Percentiles rank a stretch among this genome's conserved stretches.
phyloP scores from a whole-genome alignment of 1,284 basidiomycete species.

The Microbotryum intermedium region DNA sequence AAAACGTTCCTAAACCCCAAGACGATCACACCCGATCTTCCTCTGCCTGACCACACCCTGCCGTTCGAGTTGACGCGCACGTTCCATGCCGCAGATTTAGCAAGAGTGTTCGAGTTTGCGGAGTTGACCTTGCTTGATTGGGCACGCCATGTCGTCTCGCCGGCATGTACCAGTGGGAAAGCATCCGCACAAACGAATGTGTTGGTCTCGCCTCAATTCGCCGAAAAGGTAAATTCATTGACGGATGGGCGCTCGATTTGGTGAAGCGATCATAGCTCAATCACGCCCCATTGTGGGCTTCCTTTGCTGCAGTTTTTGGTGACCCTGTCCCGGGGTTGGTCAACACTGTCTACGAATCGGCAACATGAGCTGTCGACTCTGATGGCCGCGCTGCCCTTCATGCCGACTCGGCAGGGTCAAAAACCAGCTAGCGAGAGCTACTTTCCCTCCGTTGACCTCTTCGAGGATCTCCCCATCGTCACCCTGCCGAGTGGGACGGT shows the following conservation, averaged over 20 bases:
- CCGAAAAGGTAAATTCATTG: slow-evolving; percentile 51
- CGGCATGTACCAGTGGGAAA: slow-evolving; percentile 44
- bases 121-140: slow-evolving; percentile 73
- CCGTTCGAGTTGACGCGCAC: slow-evolving; percentile 56
- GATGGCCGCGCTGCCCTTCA: slow-evolving; percentile 59
- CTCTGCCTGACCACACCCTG: slow-evolving; percentile 67
- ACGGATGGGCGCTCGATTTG: neutral
- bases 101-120: slow-evolving; percentile 53
- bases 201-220: slow-evolving; percentile 59
- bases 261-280: neutral
- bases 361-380: slow-evolving; percentile 53
- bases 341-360: slow-evolving; percentile 52
- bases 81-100: slow-evolving; percentile 45
- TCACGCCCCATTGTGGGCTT: no score
- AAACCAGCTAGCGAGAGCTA: slow-evolving; percentile 63
- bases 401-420: slow-evolving; percentile 45
- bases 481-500: slow-evolving; percentile 57
- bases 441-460: slow-evolving; percentile 78
- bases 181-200: slow-evolving; percentile 56
- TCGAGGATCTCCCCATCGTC: slow-evolving; percentile 64
- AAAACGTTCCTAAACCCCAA: slow-evolving; percentile 65
- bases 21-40: slow-evolving; percentile 70
- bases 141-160: slow-evolving; percentile 57
- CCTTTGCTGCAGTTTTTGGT: slow-evolving; percentile 48
- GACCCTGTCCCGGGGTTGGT: slow-evolving; percentile 68